phyloP scores from a whole-genome alignment of 306 rosid genomes.

The Cyclanthera cordifolia region DNA sequence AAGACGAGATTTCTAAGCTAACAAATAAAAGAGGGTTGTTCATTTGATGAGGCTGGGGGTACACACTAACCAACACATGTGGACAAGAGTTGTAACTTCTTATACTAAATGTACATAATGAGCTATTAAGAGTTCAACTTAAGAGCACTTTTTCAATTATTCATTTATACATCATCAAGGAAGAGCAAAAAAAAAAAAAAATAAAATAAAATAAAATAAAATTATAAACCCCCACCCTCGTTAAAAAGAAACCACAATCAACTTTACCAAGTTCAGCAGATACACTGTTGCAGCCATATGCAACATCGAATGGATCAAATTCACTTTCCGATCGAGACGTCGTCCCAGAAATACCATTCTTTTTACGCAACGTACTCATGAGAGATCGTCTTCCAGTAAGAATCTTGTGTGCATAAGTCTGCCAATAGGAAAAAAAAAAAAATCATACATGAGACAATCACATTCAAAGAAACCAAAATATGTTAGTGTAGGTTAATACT shows the following conservation, averaged over 20 bases:
- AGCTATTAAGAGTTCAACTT: neutral
- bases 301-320: no score
- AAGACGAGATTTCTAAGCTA: neutral
- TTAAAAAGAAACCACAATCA: no score
- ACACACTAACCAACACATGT: neutral
- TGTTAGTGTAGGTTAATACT: no score
- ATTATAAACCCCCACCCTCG: no score
- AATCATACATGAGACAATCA: no score
- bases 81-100: neutral
- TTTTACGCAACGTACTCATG: slow-evolving; percentile 49
- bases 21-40: neutral
- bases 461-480: no score
- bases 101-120: neutral
- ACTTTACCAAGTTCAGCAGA: no score
- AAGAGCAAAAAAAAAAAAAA: no score
- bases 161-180: no score
- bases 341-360: slow-evolving; percentile 62
- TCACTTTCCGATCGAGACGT: slow-evolving; percentile 41
- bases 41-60: neutral
- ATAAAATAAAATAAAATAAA: no score
- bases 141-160: no score
- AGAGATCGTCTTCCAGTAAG: slow-evolving; percentile 75
- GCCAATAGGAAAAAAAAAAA: slow-evolving; percentile 20
- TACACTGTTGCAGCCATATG: neutral
- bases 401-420: slow-evolving; percentile 83